Evolutionary conservation across 2,329 filamentous ascomycete genomes (phyloP).

Genomic region (Diaporthe nobilis): DNA sequence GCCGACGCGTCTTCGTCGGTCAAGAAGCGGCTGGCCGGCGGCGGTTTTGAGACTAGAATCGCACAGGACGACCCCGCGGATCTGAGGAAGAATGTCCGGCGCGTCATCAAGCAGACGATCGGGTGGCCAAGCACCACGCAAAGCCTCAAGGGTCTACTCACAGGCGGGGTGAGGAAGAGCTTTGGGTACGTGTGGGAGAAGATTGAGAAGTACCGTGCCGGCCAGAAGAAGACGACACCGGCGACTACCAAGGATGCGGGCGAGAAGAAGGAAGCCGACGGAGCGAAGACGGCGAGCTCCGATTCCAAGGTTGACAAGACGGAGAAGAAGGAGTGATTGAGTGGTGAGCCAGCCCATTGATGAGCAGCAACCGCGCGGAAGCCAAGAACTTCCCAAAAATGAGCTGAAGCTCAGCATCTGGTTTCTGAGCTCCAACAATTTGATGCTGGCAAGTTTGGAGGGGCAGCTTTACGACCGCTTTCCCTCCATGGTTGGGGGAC

Average conservation of each 20-base stretch:
- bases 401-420: background rate
- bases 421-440: background rate
- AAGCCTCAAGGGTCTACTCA: slow-evolving; percentile 86
- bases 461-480: background rate
- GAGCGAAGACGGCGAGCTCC: background rate
- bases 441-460: background rate
- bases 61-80: slow-evolving; percentile 76
- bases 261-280: slow-evolving; percentile 7
- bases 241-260: slow-evolving; percentile 14
- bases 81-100: slow-evolving; percentile 78
- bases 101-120: slow-evolving; percentile 88
- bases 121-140: slow-evolving; percentile 93
- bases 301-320: slow-evolving; percentile 18
- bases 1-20: slow-evolving; percentile 74
- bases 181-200: slow-evolving; percentile 89
- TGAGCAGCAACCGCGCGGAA: background rate
- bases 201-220: slow-evolving; percentile 73
- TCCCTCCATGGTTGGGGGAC: background rate
- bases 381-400: background rate
- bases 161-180: slow-evolving; percentile 79
- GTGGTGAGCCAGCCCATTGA: background rate
- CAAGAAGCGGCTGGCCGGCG: slow-evolving; percentile 18
- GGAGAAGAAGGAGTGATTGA: slow-evolving; percentile 37
- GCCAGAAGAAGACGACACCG: slow-evolving; percentile 47
- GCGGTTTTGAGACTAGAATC: slow-evolving; percentile 89